phyloP scores from a whole-genome alignment of 169 alveolate species.

The Fabrea salina region DNA sequence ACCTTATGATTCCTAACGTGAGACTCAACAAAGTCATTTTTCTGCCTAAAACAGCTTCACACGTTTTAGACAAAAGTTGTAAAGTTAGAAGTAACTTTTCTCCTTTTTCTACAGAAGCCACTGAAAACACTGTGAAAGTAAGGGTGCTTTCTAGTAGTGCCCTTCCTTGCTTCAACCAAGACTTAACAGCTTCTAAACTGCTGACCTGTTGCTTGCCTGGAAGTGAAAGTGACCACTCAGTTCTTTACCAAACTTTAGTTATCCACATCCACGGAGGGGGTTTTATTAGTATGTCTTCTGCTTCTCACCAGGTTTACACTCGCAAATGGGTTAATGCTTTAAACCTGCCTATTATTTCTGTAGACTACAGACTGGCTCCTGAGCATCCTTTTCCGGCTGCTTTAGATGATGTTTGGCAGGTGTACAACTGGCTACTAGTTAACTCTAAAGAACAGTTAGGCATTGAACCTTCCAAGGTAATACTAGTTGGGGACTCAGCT shows the following conservation, averaged over 20 bases:
- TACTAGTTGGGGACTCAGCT: conserved; percentile 70
- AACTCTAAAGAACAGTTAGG: conserved; percentile 34
- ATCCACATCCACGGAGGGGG: conserved; percentile 90
- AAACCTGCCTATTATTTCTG: conserved; percentile 75
- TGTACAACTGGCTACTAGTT: conserved; percentile 69
- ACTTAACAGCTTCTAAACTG: no score
- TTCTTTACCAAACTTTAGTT: background rate
- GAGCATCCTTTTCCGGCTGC: conserved; percentile 80
- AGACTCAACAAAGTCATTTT: background rate
- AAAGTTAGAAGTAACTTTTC: background rate
- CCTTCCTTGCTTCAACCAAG: background rate
- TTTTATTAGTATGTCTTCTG: conserved; percentile 78
- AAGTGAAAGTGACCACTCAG: background rate
- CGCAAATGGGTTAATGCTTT: conserved; percentile 78
- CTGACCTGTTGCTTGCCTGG: background rate
- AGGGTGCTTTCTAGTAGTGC: background rate
- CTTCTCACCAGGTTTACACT: conserved; percentile 75
- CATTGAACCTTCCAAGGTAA: conserved; percentile 47
- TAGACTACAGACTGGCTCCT: conserved; percentile 84
- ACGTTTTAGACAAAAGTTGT: background rate
- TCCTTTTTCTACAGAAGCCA: background rate
- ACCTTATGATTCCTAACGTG: background rate
- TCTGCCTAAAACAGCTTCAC: background rate
- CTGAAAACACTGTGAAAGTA: background rate
- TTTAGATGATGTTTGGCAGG: conserved; percentile 83